A percentile compares a stretch with the other conserved stretches of the same genome.
These are phyloP conservation scores for Gymnopus androsaceus DNA, from an alignment of 1,284 basidiomycete genomes.

Conservation along the genomic window DNA sequence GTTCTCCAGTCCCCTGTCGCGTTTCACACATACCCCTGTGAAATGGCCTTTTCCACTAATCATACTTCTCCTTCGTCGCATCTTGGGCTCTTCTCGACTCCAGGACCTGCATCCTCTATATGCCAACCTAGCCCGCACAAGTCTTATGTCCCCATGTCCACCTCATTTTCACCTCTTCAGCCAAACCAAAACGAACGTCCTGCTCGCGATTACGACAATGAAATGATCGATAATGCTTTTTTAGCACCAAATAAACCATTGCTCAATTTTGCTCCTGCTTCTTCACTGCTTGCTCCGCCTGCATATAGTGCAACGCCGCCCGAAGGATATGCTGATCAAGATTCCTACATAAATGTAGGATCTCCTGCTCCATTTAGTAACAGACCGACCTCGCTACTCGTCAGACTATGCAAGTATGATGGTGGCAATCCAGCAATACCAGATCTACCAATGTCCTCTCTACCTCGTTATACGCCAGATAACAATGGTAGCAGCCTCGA, in stretches of 20 bases:
- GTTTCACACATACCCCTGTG: neutral
- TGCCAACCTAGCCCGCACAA: conserved; percentile 6
- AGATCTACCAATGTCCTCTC: neutral
- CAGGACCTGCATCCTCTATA: conserved; percentile 27
- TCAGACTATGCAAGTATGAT: neutral
- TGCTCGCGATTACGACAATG: neutral
- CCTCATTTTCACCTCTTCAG: conserved; percentile 1
- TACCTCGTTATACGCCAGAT: conserved; percentile 16
- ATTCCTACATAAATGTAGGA: neutral
- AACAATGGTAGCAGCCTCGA: neutral
- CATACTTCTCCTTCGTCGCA: neutral
- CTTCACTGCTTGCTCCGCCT: neutral
- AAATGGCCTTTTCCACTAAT: neutral
- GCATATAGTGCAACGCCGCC: neutral
- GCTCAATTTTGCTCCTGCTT: neutral
- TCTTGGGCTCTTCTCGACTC: conserved; percentile 26
- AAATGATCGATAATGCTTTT: neutral
- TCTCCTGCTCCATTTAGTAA: neutral
- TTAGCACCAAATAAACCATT: neutral
- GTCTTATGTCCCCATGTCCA: neutral
- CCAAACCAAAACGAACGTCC: neutral
- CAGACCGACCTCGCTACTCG: too few relatives aligned
- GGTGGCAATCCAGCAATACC: neutral
- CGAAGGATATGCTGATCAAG: neutral
- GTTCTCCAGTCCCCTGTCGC: conserved; percentile 1